A percentile compares a stretch with the other conserved stretches of the same genome.
Evolutionary conservation across 169 alveolate species (phyloP).

Genomic region (Pseudocohnilembus persalinus): DNA sequence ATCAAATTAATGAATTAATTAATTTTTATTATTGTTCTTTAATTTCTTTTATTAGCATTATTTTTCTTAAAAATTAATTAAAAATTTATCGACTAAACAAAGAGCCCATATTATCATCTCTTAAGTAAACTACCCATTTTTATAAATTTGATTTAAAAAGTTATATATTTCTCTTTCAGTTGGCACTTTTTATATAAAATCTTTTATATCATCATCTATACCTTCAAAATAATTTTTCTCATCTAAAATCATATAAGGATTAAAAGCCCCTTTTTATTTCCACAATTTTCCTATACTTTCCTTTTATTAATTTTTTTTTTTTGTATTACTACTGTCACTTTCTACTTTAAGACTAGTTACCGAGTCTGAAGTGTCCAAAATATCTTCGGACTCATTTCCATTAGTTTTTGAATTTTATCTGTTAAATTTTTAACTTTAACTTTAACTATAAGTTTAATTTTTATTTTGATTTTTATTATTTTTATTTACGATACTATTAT

Average conservation of each 20-base stretch:
- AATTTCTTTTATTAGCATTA: neutral
- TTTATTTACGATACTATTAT: too few relatives aligned
- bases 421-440: too few relatives aligned
- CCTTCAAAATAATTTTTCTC: neutral
- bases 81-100: neutral
- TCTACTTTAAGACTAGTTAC: neutral
- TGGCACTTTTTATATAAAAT: neutral
- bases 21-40: too few relatives aligned
- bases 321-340: neutral
- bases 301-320: too few relatives aligned
- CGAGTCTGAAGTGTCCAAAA: neutral
- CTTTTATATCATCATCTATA: neutral
- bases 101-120: neutral
- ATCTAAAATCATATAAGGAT: neutral
- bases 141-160: too few relatives aligned
- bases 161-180: too few relatives aligned
- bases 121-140: neutral
- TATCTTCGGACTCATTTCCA: too few relatives aligned
- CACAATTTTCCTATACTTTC: neutral
- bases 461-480: too few relatives aligned
- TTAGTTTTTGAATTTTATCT: too few relatives aligned
- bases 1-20: too few relatives aligned
- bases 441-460: too few relatives aligned
- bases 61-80: too few relatives aligned
- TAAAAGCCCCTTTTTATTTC: neutral